Percentiles rank a stretch among this genome's conserved stretches.
phyloP scores from a whole-genome alignment of 2,329 filamentous ascomycete species.

The Niveomyces coronatus region DNA sequence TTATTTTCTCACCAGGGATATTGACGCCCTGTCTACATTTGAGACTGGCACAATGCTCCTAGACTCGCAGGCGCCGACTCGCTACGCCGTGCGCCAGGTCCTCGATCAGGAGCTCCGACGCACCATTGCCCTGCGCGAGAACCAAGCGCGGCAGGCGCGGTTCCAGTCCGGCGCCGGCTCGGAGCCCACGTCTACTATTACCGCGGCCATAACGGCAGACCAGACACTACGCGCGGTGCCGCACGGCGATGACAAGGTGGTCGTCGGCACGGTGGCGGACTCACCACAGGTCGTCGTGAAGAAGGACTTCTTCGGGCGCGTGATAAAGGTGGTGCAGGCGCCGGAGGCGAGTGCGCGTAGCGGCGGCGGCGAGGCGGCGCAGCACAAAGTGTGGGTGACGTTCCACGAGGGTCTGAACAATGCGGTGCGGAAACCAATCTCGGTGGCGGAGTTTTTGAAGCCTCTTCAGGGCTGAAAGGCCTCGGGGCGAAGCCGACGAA shows the following conservation, averaged over 20 bases:
- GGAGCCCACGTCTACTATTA: neutral
- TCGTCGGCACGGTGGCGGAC: slow-evolving; percentile 21
- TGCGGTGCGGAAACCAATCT: slow-evolving; percentile 81
- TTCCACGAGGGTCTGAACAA: slow-evolving; percentile 89
- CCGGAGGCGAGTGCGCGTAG: slow-evolving; percentile 31
- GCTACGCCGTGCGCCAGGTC: slow-evolving; percentile 90
- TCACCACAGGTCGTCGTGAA: slow-evolving; percentile 42
- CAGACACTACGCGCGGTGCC: slow-evolving; percentile 28
- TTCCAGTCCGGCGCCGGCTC: slow-evolving; percentile 41
- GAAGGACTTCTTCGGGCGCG: slow-evolving; percentile 76
- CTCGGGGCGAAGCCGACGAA: too few relatives aligned
- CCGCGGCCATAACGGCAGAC: slow-evolving; percentile 12
- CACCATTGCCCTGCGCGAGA: slow-evolving; percentile 56
- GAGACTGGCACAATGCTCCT: slow-evolving; percentile 52
- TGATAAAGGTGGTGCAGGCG: slow-evolving; percentile 40
- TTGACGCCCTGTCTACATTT: slow-evolving; percentile 72
- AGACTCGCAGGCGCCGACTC: slow-evolving; percentile 56
- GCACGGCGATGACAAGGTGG: slow-evolving; percentile 24
- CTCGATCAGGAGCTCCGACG: slow-evolving; percentile 82
- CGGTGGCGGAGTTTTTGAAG: slow-evolving; percentile 65
- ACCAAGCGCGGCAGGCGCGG: slow-evolving; percentile 54
- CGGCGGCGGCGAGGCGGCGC: slow-evolving; percentile 24
- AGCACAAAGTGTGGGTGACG: slow-evolving; percentile 67
- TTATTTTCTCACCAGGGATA: slow-evolving; percentile 33
- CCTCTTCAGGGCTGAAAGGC: too few relatives aligned